A percentile compares a stretch with the other conserved stretches of the same genome.
phyloP scores from a whole-genome alignment of 1,139 yeast species.

The Sugiyamaella sp. region DNA sequence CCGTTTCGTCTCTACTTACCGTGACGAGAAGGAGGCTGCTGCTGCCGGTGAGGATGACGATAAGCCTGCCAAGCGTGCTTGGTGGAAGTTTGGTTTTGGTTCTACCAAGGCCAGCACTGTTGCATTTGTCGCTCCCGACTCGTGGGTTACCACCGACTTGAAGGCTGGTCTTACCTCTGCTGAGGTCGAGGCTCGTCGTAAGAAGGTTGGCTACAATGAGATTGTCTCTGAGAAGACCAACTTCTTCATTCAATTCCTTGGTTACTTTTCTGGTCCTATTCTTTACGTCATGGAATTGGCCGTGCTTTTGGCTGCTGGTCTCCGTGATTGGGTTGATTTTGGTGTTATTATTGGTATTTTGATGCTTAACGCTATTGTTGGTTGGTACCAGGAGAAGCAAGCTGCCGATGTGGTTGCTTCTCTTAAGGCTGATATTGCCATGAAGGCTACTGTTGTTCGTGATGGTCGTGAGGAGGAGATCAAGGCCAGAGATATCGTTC shows the following conservation, averaged over 20 bases:
- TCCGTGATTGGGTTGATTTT: slow-evolving; percentile 72
- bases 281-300: slow-evolving; percentile 73
- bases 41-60: slow-evolving; percentile 36
- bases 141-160: slow-evolving; percentile 52
- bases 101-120: slow-evolving; percentile 22
- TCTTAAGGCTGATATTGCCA: slow-evolving; percentile 89
- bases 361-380: slow-evolving; percentile 57
- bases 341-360: slow-evolving; percentile 68
- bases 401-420: slow-evolving; percentile 97
- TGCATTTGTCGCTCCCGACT: slow-evolving; percentile 40
- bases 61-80: slow-evolving; percentile 29
- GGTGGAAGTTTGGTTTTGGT: slow-evolving; percentile 33
- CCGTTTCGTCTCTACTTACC: slow-evolving; percentile 43
- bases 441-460: slow-evolving; percentile 84
- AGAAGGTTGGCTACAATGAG: slow-evolving; percentile 64
- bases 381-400: slow-evolving; percentile 75
- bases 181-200: slow-evolving; percentile 60
- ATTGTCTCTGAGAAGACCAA: slow-evolving; percentile 64
- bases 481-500: slow-evolving; percentile 82
- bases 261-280: slow-evolving; percentile 68
- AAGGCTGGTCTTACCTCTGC: slow-evolving; percentile 55
- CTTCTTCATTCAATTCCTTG: slow-evolving; percentile 58
- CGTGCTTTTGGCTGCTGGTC: slow-evolving; percentile 67
- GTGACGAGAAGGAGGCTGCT: slow-evolving; percentile 35
- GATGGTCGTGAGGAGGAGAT: slow-evolving; percentile 77